Evolutionary conservation across 495 filamentous ascomycete species (phyloP), one percentile per base, ranked within the genome.

Genomic region (Choiromyces venosus): DNA sequence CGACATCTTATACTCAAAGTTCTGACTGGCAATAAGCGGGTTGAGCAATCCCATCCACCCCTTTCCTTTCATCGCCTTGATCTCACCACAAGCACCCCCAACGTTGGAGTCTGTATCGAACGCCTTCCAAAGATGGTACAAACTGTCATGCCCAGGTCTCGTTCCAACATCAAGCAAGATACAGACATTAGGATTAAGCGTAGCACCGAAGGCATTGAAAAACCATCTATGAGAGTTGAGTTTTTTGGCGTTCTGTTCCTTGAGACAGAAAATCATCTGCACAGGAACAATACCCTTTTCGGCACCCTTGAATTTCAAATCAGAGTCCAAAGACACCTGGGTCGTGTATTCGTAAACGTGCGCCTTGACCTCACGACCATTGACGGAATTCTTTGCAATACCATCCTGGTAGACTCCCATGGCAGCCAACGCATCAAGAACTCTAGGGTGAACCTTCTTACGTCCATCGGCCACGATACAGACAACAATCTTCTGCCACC

Each of bases 1-100:
- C 9, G 92, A 96, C 94, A 98, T 97, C 84, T 99, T 99, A 86
- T 99, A 99, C 83, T 99, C 96, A 78, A 98, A 99, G 79, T 99
- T 98, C 82, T 99, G 96, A 65, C 92, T 94, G 0, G 96, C 96
- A 10, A 99, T 93, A 4, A 99, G 87, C 0, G 96, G 96, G 81
- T 98, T 98, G 56, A 99, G 84, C 33, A 99, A 87, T 33, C 93
- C 92, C 21, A 90, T 84, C 83, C 90, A 92, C 37, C 85, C 89
- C 78, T 90, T 92, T 16, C 95, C 95, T 78, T 96, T 97, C 81
- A 93, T 94, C 8, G 96, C 96, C 82, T 91, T 95, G 83, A 98
- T 98, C 84, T 99, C 96, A 65, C 96, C 96, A 69, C 94, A 96
- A 14, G 96, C 96, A 67, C 96, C 96, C 0, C 93, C 96, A 64